These are phyloP conservation scores for Fusarium subglutinans DNA, from an alignment of 2,329 filamentous ascomycete genomes.

Conservation along the genomic window DNA sequence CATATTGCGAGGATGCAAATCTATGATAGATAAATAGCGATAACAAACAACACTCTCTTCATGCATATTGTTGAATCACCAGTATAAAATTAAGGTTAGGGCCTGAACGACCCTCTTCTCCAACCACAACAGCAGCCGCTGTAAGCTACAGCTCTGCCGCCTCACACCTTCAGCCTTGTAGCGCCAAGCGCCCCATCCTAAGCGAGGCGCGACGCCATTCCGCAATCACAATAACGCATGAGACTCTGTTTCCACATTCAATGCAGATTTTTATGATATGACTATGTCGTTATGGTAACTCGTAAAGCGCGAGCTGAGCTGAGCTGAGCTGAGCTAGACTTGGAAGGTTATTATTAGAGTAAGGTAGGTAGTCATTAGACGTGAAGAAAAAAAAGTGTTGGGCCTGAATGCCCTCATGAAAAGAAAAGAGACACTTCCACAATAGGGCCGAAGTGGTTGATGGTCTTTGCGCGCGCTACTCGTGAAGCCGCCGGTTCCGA, in stretches of 20 bases:
- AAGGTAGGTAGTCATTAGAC: background rate
- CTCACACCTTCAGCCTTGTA: constrained; percentile 11
- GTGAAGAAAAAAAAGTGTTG: background rate
- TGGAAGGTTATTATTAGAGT: background rate
- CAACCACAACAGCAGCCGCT: background rate
- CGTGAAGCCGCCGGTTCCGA: background rate
- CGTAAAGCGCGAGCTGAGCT: background rate
- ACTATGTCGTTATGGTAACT: background rate
- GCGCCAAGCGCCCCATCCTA: background rate
- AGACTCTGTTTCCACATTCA: background rate
- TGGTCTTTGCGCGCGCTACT: constrained; percentile 16
- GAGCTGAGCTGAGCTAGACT: background rate
- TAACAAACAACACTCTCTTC: background rate
- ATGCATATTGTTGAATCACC: background rate
- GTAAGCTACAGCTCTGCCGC: background rate
- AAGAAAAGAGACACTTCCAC: background rate
- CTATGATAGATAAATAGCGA: too few species aligned
- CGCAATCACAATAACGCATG: background rate
- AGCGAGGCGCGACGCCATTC: background rate
- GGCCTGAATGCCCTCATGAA: background rate
- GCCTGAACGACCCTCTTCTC: constrained; percentile 3
- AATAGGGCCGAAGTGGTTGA: constrained; percentile 30
- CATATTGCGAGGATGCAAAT: background rate
- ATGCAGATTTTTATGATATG: background rate
- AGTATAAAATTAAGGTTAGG: constrained; percentile 22